Conservation (phyloP, 192 early-diverging fungal genomes). For the Umbelopsis vinacea region DNA sequence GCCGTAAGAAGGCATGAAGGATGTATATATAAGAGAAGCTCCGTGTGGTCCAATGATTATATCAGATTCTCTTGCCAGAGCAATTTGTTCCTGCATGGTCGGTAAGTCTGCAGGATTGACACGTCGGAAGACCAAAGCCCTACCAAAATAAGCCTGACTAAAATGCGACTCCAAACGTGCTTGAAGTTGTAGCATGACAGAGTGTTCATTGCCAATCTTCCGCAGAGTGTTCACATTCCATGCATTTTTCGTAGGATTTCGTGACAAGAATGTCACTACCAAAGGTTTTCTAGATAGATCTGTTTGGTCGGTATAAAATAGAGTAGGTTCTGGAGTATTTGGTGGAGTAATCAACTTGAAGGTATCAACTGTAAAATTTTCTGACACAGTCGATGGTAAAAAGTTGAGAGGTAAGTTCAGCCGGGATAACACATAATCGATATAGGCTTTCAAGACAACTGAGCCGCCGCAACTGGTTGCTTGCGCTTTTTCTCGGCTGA, state of each 20-base stretch:
- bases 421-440: slow-evolving; percentile 14
- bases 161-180: not conserved
- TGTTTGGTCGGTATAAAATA: not conserved
- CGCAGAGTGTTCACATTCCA: not conserved
- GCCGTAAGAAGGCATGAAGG: slow-evolving; percentile 15
- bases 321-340: not conserved
- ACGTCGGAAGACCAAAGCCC: slow-evolving; percentile 7
- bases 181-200: not conserved
- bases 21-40: slow-evolving; percentile 19
- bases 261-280: slow-evolving; percentile 21
- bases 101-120: slow-evolving; percentile 19
- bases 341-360: slow-evolving; percentile 4
- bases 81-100: slow-evolving; percentile 24
- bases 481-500: slow-evolving; percentile 14
- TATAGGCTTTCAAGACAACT: slow-evolving; percentile 11
- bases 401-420: slow-evolving; percentile 24
- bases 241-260: not conserved
- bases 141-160: not conserved
- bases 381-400: not conserved
- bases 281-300: slow-evolving; percentile 5
- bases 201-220: slow-evolving; percentile 20
- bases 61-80: slow-evolving; percentile 28
- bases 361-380: not conserved
- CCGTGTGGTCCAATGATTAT: slow-evolving; percentile 25
- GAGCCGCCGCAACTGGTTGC: not conserved